Conservation (phyloP, 2,329 filamentous ascomycete species). For the Diaporthe caulivora region DNA sequence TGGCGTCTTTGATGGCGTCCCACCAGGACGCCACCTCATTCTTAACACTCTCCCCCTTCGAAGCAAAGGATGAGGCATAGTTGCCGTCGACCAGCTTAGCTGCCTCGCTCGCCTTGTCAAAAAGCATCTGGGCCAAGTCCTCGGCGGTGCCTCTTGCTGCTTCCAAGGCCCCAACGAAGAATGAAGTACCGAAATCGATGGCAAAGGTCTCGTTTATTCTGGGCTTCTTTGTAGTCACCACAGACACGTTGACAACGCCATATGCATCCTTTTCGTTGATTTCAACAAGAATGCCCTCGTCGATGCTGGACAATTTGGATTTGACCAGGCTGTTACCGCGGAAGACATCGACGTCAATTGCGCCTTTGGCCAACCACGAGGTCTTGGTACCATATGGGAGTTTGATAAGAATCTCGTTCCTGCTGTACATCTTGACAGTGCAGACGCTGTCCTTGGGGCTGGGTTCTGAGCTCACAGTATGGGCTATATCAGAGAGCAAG, state of each 20-base stretch:
- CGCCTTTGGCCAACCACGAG: conserved; percentile 68
- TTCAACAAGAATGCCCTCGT: conserved; percentile 65
- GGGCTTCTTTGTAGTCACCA: conserved; percentile 70
- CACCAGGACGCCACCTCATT: conserved; percentile 47
- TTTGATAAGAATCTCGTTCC: conserved; percentile 66
- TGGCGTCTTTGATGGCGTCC: conserved; percentile 46
- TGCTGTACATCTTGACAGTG: conserved; percentile 58
- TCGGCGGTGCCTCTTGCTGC: conserved; percentile 55
- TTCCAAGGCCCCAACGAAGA: conserved; percentile 59
- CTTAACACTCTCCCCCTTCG: conserved; percentile 48
- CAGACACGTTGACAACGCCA: conserved; percentile 68
- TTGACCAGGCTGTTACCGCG: conserved; percentile 61
- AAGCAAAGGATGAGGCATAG: conserved; percentile 48
- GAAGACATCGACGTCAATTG: conserved; percentile 67
- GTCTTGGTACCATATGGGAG: conserved; percentile 64
- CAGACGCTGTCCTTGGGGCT: conserved; percentile 54
- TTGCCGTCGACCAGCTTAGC: conserved; percentile 45
- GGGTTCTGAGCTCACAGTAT: conserved; percentile 42
- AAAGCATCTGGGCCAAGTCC: conserved; percentile 56
- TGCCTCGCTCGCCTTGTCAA: conserved; percentile 53
- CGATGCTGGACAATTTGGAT: conserved; percentile 60
- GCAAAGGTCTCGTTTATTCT: conserved; percentile 72
- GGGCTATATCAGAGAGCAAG: conserved; percentile 54
- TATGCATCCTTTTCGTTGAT: conserved; percentile 67
- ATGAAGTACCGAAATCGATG: conserved; percentile 68